phyloP scores from a whole-genome alignment of 139 green algal genomes.

The Protoeuglena noctilucae region DNA sequence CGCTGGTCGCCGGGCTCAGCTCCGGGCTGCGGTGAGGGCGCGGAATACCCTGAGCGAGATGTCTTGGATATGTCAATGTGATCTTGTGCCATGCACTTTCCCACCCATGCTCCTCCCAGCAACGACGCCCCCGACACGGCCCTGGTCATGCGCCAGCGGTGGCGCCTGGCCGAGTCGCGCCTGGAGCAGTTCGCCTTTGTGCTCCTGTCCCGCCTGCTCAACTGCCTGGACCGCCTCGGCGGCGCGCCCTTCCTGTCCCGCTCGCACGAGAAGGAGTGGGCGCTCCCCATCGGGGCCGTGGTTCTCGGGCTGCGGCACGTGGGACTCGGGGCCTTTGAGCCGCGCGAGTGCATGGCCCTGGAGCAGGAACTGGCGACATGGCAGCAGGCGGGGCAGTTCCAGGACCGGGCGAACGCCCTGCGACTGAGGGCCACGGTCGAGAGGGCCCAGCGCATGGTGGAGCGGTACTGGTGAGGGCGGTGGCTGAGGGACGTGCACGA shows the following conservation, averaged over 20 bases:
- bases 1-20: slow-evolving; percentile 24
- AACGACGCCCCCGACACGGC: slow-evolving; percentile 78
- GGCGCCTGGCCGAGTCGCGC: slow-evolving; percentile 72
- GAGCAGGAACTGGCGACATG: slow-evolving; percentile 74
- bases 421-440: slow-evolving; percentile 67
- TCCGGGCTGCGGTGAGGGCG: not conserved
- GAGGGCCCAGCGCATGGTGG: slow-evolving; percentile 51
- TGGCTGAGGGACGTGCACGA: too few species aligned
- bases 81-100: not conserved
- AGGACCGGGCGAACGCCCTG: slow-evolving; percentile 7
- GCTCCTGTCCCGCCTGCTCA: slow-evolving; percentile 52
- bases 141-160: slow-evolving; percentile 68
- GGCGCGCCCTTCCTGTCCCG: slow-evolving; percentile 23
- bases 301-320: slow-evolving; percentile 66
- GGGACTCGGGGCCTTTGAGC: slow-evolving; percentile 50
- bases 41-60: too few species aligned
- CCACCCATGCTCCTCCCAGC: slow-evolving; percentile 45
- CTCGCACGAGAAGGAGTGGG: slow-evolving; percentile 38
- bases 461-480: slow-evolving; percentile 59
- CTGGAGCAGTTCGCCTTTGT: slow-evolving; percentile 89
- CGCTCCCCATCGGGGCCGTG: slow-evolving; percentile 41
- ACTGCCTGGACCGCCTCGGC: slow-evolving; percentile 43
- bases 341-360: slow-evolving; percentile 62
- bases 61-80: not conserved
- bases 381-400: slow-evolving; percentile 28